phyloP scores from a whole-genome alignment of 2,329 filamentous ascomycete genomes.

The Myriosclerotinia curreyana region DNA sequence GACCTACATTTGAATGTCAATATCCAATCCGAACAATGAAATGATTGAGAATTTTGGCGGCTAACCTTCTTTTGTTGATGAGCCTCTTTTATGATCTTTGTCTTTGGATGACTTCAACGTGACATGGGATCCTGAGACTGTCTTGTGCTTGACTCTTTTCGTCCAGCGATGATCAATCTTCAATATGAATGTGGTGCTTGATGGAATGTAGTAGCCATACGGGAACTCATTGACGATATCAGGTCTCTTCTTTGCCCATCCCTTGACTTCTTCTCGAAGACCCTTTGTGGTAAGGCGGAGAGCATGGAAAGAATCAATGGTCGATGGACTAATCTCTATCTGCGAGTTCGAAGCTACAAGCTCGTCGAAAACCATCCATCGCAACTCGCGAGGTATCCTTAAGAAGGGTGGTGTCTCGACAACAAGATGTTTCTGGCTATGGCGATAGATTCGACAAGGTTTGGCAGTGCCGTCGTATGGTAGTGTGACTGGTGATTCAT shows the following conservation, averaged over 20 bases:
- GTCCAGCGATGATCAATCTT: constrained; percentile 5
- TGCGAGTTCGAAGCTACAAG: not conserved
- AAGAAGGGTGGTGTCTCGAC: not conserved
- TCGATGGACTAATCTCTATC: constrained; percentile 3
- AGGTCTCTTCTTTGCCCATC: not conserved
- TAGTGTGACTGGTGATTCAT: accelerated
- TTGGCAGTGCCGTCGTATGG: not conserved
- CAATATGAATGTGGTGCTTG: not conserved
- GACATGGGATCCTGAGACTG: not conserved
- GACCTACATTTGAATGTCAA: accelerated
- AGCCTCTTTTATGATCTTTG: too few species aligned
- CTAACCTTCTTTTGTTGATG: too few species aligned
- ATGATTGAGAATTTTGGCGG: too few species aligned
- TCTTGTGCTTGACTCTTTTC: not conserved
- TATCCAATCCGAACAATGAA: too few species aligned
- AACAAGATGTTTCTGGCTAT: not conserved
- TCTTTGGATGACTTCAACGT: not conserved
- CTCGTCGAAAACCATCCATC: constrained; percentile 4
- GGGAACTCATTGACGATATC: constrained; percentile 4
- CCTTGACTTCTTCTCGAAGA: not conserved
- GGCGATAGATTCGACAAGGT: accelerated
- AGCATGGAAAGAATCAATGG: constrained; percentile 2
- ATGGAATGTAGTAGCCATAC: not conserved
- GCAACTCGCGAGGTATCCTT: not conserved
- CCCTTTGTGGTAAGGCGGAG: not conserved